Evolutionary conservation across 1,284 basidiomycete species (phyloP), one percentile per base, ranked within the genome.

Genomic region (Sanghuangporus sanghuang): DNA sequence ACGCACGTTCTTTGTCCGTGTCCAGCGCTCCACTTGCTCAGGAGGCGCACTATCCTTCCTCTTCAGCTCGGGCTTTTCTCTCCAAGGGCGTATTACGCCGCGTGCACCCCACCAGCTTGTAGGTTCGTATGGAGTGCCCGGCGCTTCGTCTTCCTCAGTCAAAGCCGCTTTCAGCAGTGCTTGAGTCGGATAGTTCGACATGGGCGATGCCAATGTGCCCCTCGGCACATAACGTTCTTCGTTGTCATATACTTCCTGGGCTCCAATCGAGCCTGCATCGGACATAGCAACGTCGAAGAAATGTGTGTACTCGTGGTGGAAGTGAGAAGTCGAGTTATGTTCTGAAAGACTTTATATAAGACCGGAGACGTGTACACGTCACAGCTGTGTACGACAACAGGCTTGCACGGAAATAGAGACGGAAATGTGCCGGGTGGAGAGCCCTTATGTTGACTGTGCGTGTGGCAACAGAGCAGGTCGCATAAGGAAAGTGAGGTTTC

Each of bases 1-100:
- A 73, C 80, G 67, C 62, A 85, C 84, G 71, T 79, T 58, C 68
- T 70, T 75, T 0, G 85, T 85, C 52, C 75, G 75, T 32, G 75
- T 65, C 72, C 79, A 81, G 2, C 79, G 79, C 63, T 83, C 77
- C 6, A 74, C 76, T 67, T 86, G 83, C 67, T 84, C 82, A 27
- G 73, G 68, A 2, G 84, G 81, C 2, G 83, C 71, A 0, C 75
- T 76, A 57, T 69, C 68, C 58, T 72, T 71, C 59, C 70, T 68
- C 58, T 68, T 71, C 14, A 69, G 56, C 11, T 59, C 39, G 3
- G 49, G 59, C 35, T 57, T 62, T 50, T 75, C 74, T 21, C 65
- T 39, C 76, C 76, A 77, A 2, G 76, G 75, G 14, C 76, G 68
- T 11, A 69, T 67, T 5, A 66, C 66, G 21, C 66, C 65, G 6